Percentiles rank a stretch among this genome's conserved stretches.
Conservation (phyloP, 116 monocot species). For the Papilionanthe hybrid region DNA sequence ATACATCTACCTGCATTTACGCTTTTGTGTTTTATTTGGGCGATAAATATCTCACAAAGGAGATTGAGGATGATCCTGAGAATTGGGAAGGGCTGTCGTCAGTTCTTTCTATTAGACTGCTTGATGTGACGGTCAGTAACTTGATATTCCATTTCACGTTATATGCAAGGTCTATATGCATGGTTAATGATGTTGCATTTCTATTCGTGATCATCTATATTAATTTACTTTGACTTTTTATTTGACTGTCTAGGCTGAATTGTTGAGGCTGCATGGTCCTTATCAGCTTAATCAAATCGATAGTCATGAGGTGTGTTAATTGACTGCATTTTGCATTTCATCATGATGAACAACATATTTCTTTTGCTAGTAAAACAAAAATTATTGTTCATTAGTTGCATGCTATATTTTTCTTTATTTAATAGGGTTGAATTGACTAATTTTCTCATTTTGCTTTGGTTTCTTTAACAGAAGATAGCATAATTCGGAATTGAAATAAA, state of each 20-base stretch:
- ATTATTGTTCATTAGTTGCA: background rate
- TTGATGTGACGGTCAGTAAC: slow-evolving; percentile 68
- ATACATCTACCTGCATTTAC: background rate
- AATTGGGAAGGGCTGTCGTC: slow-evolving; percentile 87
- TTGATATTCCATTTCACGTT: slow-evolving; percentile 1
- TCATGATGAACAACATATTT: background rate
- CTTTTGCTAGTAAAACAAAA: background rate
- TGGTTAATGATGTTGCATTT: background rate
- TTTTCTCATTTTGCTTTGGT: background rate
- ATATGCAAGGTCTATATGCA: slow-evolving; percentile 1
- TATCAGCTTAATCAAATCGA: slow-evolving; percentile 84
- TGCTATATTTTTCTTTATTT: background rate
- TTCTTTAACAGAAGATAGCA: background rate
- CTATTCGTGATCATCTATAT: background rate
- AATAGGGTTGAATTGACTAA: background rate
- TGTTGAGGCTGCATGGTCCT: slow-evolving; percentile 91
- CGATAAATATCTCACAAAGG: slow-evolving; percentile 29
- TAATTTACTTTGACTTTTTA: background rate
- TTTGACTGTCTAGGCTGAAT: slow-evolving; percentile 60
- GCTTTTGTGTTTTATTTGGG: background rate
- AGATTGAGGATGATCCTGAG: slow-evolving; percentile 82
- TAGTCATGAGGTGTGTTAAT: slow-evolving; percentile 69
- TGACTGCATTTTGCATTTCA: background rate
- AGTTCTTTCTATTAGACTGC: slow-evolving; percentile 91
- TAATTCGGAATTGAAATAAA: background rate